phyloP scores from a whole-genome alignment of 441 rosid genomes.

The Pelargonium exstipulatum region DNA sequence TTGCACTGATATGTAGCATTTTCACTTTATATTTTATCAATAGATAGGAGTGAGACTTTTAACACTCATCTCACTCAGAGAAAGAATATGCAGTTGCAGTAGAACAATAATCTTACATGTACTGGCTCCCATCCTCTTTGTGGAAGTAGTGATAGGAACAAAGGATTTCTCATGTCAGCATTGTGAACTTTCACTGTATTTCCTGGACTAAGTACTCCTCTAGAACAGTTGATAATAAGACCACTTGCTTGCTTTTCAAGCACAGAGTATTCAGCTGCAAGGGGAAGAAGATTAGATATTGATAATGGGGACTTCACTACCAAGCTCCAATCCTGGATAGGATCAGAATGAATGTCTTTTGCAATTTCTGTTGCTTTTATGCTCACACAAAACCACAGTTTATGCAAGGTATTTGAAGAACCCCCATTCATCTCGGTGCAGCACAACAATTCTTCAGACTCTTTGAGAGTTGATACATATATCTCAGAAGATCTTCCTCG shows the following conservation, averaged over 20 bases:
- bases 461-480: constrained; percentile 61
- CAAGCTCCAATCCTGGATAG: constrained; percentile 90
- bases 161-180: constrained; percentile 66
- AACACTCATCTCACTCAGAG: neutral
- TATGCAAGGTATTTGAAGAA: constrained; percentile 51
- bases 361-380: constrained; percentile 75
- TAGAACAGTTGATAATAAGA: constrained; percentile 52
- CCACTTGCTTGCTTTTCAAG: constrained; percentile 68
- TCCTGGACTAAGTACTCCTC: constrained; percentile 68
- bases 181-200: constrained; percentile 66
- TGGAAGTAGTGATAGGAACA: constrained; percentile 76
- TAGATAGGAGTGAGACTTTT: no score
- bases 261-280: constrained; percentile 74
- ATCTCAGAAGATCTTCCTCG: constrained; percentile 44
- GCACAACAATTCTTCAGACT: constrained; percentile 64
- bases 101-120: constrained; percentile 43
- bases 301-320: constrained; percentile 81
- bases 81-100: constrained; percentile 8
- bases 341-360: constrained; percentile 66
- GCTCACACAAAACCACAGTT: constrained; percentile 80
- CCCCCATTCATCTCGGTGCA: constrained; percentile 58
- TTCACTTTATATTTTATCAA: no score
- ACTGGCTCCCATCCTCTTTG: constrained; percentile 88
- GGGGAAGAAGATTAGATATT: constrained; percentile 78
- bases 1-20: no score